A percentile compares a stretch with the other conserved stretches of the same genome.
Evolutionary conservation across 306 rosid genomes (phyloP).

Genomic region (Citrullus amarus): DNA sequence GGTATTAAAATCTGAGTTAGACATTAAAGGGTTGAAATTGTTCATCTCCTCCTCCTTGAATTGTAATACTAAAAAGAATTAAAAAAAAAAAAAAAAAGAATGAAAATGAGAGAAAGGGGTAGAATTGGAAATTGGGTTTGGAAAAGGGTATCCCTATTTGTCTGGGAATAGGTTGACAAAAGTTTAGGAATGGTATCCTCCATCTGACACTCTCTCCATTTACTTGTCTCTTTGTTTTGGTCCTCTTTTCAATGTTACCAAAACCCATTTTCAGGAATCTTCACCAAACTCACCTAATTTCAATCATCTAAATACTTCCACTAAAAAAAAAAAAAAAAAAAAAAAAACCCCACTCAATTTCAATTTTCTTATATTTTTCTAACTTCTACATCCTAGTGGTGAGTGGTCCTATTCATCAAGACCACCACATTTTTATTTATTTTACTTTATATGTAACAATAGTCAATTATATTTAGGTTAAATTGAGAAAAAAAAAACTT

Average conservation of each 20-base stretch:
- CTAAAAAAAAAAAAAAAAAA: too few relatives aligned
- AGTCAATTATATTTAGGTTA: too few relatives aligned
- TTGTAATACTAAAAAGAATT: not conserved
- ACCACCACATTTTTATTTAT: too few relatives aligned
- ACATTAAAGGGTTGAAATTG: too few relatives aligned
- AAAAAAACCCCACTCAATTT: too few relatives aligned
- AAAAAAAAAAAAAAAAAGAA: not conserved
- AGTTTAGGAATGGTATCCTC: not conserved
- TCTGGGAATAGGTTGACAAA: conserved; percentile 3
- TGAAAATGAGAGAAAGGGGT: not conserved
- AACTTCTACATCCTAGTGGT: too few relatives aligned
- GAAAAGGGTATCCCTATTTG: not conserved
- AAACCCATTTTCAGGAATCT: not conserved
- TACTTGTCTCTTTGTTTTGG: not conserved
- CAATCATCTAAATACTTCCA: not conserved
- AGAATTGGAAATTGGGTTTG: not conserved
- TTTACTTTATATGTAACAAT: too few relatives aligned
- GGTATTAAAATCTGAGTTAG: too few relatives aligned
- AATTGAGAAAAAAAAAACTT: too few relatives aligned
- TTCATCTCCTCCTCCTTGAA: too few relatives aligned
- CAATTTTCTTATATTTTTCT: too few relatives aligned
- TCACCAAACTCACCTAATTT: not conserved
- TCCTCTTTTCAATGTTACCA: not conserved
- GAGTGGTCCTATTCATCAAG: too few relatives aligned
- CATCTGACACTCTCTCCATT: not conserved